Conservation (phyloP, 352 stramenopile species). For the Globisporangium carolinianum region DNA sequence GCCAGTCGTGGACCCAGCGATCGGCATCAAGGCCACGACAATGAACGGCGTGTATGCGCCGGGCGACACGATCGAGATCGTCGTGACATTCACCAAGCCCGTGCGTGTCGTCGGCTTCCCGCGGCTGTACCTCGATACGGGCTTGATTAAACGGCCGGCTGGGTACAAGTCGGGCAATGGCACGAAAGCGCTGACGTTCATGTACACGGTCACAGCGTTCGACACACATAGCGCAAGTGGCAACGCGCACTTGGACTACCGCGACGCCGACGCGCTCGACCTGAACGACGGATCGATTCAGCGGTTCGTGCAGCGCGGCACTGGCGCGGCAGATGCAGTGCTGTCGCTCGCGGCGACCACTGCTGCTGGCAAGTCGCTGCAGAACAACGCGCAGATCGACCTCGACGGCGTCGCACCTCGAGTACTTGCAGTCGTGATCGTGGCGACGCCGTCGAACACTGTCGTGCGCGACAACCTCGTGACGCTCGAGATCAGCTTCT, state of each 20-base stretch:
- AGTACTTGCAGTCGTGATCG: constrained; percentile 32
- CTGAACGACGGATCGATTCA: constrained; percentile 65
- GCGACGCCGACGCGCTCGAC: constrained; percentile 43
- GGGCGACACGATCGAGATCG: constrained; percentile 54
- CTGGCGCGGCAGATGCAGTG: constrained; percentile 15
- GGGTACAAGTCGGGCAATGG: constrained; percentile 55
- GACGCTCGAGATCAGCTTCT: constrained; percentile 61
- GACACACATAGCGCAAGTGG: constrained; percentile 41
- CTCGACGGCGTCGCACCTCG: constrained; percentile 49
- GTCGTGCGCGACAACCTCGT: constrained; percentile 40
- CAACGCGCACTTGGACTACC: constrained; percentile 57
- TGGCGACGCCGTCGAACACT: constrained; percentile 23
- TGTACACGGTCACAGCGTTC: constrained; percentile 64
- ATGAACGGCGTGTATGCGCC: constrained; percentile 59
- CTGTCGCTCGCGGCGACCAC: constrained; percentile 35
- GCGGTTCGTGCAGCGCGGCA: constrained; percentile 24
- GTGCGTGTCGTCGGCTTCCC: constrained; percentile 60
- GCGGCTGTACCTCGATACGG: constrained; percentile 65
- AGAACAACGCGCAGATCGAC: constrained; percentile 40
- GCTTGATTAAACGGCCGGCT: constrained; percentile 54
- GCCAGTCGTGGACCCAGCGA: constrained; percentile 39
- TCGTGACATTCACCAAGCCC: constrained; percentile 74
- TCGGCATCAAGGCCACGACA: constrained; percentile 48
- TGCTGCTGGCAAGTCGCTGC: constrained; percentile 26
- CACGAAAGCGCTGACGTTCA: constrained; percentile 55